Base-by-base conservation (phyloP, 805 yeast species). In the Metschnikowia orientalis region DNA sequence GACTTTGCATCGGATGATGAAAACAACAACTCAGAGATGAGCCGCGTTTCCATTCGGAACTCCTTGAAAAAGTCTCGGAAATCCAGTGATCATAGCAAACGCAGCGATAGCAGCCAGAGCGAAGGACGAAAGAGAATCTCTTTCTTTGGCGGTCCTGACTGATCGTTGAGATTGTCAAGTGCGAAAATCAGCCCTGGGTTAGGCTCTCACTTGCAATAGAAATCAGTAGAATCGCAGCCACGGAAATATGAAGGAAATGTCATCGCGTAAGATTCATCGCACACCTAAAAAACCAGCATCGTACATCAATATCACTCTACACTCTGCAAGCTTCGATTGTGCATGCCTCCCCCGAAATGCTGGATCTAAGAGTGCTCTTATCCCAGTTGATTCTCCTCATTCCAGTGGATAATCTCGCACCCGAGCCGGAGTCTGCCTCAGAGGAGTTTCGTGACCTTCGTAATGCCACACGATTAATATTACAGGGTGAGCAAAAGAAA, bases 1-100 rank as follows among this genome's bases (percentile, higher is more conserved):
- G 71, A 67, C 42, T 67, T 64, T 54, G 71, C 65, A 1, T 63
- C 69, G 8, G 72, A 67, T 40, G 71, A 67, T 41, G 72, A 67
- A 35, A 60, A 58, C 35, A 52, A 56, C 30, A 52, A 52, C 10
- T 57, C 66, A 1, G 48, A 48, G 15, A 59, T 67, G 70, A 66
- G 51, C 44, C 44, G 72, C 11, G 45, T 67, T 20, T 54, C 68
- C 8, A 67, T 67, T 24, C 47, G 72, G 34, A 55, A 57, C 26
- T 61, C 70, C 4, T 50, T 67, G 32, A 58, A 48, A 45, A 56
- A 56, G 38, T 30, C 51, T 3, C 47, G 62, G 28, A 57, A 51
- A 33, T 42, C 56, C 12, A 32, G 42, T n/a, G 47, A 55, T 24
- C 66, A 60, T 27, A 50, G 51, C 37, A 54, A 51, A 35, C 48